phyloP scores from a whole-genome alignment of 2,329 filamentous ascomycete species.

The Trichoderma sp. region DNA sequence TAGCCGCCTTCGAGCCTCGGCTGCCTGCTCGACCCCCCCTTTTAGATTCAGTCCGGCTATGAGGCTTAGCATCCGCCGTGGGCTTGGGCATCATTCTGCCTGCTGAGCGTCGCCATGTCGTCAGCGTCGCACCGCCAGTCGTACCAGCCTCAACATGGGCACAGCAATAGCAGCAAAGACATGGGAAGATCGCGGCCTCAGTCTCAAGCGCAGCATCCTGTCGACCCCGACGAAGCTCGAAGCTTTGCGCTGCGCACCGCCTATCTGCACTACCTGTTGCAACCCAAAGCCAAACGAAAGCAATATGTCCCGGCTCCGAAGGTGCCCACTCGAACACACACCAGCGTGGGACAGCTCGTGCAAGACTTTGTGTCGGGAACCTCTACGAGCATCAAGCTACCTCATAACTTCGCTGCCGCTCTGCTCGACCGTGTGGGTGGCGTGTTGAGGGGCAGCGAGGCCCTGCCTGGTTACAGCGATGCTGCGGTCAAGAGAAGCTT shows the following conservation, averaged over 20 bases:
- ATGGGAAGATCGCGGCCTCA: constrained; percentile 42
- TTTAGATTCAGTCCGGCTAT: constrained; percentile 26
- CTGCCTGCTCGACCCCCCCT: constrained; percentile 1
- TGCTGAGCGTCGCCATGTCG: constrained; percentile 45
- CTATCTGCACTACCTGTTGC: constrained; percentile 88
- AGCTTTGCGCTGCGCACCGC: constrained; percentile 86
- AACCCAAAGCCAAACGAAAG: constrained; percentile 84
- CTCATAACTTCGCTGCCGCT: constrained; percentile 51
- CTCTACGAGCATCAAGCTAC: constrained; percentile 54
- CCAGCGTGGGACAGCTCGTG: constrained; percentile 80
- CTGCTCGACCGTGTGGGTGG: constrained; percentile 73
- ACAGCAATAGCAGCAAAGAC: constrained; percentile 44
- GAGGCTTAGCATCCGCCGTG: constrained; percentile 30
- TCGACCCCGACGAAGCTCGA: constrained; percentile 77
- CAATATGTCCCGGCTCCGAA: constrained; percentile 74
- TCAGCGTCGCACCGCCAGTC: constrained; percentile 49
- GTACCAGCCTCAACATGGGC: constrained; percentile 45
- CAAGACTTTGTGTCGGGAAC: constrained; percentile 70
- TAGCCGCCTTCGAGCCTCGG: constrained; percentile 6
- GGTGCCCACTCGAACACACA: constrained; percentile 60
- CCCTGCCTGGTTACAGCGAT: constrained; percentile 84
- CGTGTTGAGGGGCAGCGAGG: constrained; percentile 78
- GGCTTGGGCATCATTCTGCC: constrained; percentile 33
- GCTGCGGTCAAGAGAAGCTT: constrained; percentile 90
- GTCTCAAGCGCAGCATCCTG: constrained; percentile 47